Evolutionary conservation across 2,329 filamentous ascomycete species (phyloP).

Genomic region (Cadophora malorum): DNA sequence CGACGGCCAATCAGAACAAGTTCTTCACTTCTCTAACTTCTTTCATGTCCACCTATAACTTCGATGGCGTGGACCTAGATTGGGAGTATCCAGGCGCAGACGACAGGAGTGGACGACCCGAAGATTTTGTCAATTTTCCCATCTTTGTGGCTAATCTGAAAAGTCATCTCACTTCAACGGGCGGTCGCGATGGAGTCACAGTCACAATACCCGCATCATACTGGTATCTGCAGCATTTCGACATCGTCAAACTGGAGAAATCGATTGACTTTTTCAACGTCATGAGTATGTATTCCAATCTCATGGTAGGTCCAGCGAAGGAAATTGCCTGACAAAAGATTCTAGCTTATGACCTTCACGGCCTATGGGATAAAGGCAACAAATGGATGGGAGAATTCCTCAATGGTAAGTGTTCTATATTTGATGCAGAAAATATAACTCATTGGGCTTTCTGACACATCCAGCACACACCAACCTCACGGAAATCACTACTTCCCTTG

Average conservation of each 20-base stretch:
- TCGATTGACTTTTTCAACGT: slow-evolving; percentile 43
- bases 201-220: slow-evolving; percentile 45
- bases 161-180: slow-evolving; percentile 36
- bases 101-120: slow-evolving; percentile 47
- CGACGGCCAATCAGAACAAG: background rate
- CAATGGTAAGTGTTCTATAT: too few relatives aligned
- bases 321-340: too few relatives aligned
- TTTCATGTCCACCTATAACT: slow-evolving; percentile 52
- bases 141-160: slow-evolving; percentile 34
- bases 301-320: too few relatives aligned
- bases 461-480: slow-evolving; percentile 56
- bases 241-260: slow-evolving; percentile 35
- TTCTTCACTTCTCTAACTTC: slow-evolving; percentile 41
- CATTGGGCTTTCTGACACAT: too few relatives aligned
- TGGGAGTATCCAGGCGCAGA: slow-evolving; percentile 51
- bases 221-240: slow-evolving; percentile 46
- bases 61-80: slow-evolving; percentile 55
- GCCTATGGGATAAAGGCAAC: slow-evolving; percentile 36
- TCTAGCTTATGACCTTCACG: slow-evolving; percentile 45
- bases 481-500: slow-evolving; percentile 51
- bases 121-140: slow-evolving; percentile 47
- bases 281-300: too few relatives aligned
- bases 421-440: too few relatives aligned
- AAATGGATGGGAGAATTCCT: slow-evolving; percentile 46
- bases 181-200: slow-evolving; percentile 48